Conservation (phyloP, 352 stramenopile species). For the Achlya hypogyna region DNA sequence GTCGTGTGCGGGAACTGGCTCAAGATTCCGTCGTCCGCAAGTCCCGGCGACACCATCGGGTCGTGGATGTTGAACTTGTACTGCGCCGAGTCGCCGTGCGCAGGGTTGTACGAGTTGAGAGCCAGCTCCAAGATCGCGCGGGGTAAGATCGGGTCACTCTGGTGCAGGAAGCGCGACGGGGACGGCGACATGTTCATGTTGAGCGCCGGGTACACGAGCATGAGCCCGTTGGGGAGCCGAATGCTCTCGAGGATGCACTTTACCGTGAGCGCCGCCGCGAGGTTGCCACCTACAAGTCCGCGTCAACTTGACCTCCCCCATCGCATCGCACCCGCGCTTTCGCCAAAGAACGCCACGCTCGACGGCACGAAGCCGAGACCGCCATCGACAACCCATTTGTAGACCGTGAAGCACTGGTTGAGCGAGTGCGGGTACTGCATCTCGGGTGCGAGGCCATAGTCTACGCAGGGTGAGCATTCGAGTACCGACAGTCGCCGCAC, state of each 20-base stretch:
- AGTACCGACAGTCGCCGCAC: conserved; percentile 26
- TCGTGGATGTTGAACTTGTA: conserved; percentile 86
- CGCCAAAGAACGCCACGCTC: conserved; percentile 68
- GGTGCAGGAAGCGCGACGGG: conserved; percentile 79
- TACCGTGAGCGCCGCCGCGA: conserved; percentile 74
- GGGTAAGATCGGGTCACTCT: conserved; percentile 78
- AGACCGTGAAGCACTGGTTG: conserved; percentile 71
- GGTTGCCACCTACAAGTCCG: conserved; percentile 54
- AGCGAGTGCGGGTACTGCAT: conserved; percentile 71
- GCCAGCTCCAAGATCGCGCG: conserved; percentile 69
- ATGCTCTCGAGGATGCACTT: conserved; percentile 74
- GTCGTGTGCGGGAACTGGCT: conserved; percentile 70
- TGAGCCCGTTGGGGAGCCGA: conserved; percentile 57
- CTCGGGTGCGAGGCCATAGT: conserved; percentile 76
- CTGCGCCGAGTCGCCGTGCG: conserved; percentile 71
- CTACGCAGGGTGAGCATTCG: conserved; percentile 21
- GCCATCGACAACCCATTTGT: conserved; percentile 74
- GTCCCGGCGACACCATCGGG: conserved; percentile 70
- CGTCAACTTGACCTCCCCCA: not conserved
- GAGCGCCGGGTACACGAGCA: conserved; percentile 87
- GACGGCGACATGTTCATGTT: conserved; percentile 83
- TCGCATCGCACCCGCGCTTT: conserved; percentile 59
- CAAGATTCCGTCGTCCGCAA: conserved; percentile 67
- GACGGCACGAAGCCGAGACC: conserved; percentile 61
- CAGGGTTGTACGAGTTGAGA: conserved; percentile 79